Conservation (phyloP, 106 monocot species). For the Allium cepa region DNA sequence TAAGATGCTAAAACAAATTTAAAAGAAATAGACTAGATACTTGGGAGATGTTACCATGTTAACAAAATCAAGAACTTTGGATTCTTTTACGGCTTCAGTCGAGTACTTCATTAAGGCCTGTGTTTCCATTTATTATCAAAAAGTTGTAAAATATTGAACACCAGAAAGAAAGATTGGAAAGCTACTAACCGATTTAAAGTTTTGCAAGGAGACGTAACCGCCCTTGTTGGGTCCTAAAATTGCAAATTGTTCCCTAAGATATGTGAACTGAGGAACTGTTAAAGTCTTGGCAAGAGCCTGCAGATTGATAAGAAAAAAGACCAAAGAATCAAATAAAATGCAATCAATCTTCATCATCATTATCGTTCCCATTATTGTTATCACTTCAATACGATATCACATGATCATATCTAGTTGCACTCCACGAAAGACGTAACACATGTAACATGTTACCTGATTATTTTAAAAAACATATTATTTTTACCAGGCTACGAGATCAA, state of each 20-base stretch:
- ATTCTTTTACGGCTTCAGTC: slow-evolving; percentile 92
- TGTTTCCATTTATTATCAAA: background rate
- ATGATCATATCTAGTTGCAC: no score
- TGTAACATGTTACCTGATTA: no score
- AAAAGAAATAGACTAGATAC: background rate
- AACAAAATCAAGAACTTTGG: slow-evolving; percentile 86
- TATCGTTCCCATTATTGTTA: no score
- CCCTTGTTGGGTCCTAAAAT: slow-evolving; percentile 82
- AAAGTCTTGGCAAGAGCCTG: slow-evolving; percentile 93
- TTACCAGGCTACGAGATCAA: no score
- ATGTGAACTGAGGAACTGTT: slow-evolving; percentile 58
- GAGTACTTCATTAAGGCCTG: slow-evolving; percentile 78
- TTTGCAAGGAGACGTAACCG: slow-evolving; percentile 76
- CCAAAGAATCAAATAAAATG: no score
- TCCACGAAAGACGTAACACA: no score
- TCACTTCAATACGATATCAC: no score
- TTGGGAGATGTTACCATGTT: slow-evolving; percentile 37
- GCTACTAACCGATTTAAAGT: slow-evolving; percentile 59
- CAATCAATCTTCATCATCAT: no score
- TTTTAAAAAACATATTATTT: no score
- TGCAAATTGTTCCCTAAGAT: slow-evolving; percentile 74
- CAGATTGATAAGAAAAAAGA: background rate
- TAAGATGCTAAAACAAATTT: background rate
- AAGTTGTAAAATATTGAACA: background rate
- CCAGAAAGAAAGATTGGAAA: background rate